Evolutionary conservation across 768 basidiomycete species (phyloP), one percentile per base, ranked within the genome.

Genomic region (Lactarius hengduanensis): DNA sequence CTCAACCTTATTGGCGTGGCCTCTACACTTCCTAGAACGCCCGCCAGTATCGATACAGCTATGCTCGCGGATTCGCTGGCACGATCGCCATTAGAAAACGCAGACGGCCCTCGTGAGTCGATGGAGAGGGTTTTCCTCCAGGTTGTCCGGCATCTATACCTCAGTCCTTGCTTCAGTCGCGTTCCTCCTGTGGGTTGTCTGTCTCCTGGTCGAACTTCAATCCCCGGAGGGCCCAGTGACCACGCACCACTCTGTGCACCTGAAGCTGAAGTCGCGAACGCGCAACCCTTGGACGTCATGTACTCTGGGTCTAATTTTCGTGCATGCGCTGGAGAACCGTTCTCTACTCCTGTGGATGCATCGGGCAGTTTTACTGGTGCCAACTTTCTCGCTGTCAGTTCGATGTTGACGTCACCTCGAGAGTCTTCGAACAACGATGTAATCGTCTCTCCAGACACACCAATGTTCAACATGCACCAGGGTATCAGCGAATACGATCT

Each of bases 391-490:
- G 20, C 41, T 55, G 16, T 43, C 15, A 54, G 66, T 20, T 22
- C 58, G 26, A n/a, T 41, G 16, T 59, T 26, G 15, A 7, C 28
- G 34, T 63, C 66, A 47, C 62, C 57, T n/a, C 62, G 15, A 20
- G 20, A 32, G 10, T 30, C 56, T n/a, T 47, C 53, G 20, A 34
- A 56, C 22, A 45, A 20, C 10, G 26, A 30, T 22, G 11, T 22
- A 20, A 30, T 20, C 20, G 62, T 63, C 58, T 70, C 70, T 32
- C 70, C 71, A 8, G 70, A 72, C n/a, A 73, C 68, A 3, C 87
- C 88, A 18, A 77, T 89, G 30, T 77, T 86, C 60, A 83, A 89
- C 67, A 86, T 89, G 7, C 87, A 90, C 71, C 76, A 79, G 50
- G 89, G 89, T 34, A 79, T 90, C 47, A 75, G 77, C 18, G 75